A percentile compares a stretch with the other conserved stretches of the same genome.
These are phyloP conservation scores for Aquilaria yunnanensis DNA, from an alignment of 345 rosid species.

Conservation along the genomic window DNA sequence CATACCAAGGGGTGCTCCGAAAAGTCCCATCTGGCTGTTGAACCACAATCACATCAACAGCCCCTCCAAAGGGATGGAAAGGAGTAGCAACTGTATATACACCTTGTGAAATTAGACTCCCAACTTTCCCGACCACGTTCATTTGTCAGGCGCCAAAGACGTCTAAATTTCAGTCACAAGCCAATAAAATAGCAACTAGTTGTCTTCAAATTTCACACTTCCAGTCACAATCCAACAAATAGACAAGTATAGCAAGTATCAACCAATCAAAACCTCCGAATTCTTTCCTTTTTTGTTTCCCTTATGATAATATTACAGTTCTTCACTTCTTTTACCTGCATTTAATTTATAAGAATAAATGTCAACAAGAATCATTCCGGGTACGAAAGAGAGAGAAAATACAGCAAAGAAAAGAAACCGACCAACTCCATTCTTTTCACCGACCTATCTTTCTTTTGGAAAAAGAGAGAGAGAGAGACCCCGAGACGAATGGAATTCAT, in stretches of 20 bases:
- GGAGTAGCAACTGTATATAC: constrained; percentile 85
- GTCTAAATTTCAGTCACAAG: background rate
- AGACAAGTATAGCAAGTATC: background rate
- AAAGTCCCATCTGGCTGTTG: constrained; percentile 76
- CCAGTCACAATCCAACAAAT: constrained; percentile 4
- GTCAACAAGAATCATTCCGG: background rate
- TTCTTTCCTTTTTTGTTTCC: background rate
- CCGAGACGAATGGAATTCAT: background rate
- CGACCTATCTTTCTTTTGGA: background rate
- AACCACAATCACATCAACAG: constrained; percentile 80
- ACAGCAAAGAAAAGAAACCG: constrained; percentile 1
- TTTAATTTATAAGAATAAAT: constrained; percentile 6
- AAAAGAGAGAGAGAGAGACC: background rate
- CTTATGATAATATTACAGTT: background rate
- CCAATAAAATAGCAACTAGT: constrained; percentile 5
- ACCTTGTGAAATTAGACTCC: constrained; percentile 73
- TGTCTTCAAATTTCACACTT: constrained; percentile 1
- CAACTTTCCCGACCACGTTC: constrained; percentile 77
- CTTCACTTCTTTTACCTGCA: constrained; percentile 7
- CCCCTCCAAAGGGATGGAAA: constrained; percentile 89
- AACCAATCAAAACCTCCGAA: background rate
- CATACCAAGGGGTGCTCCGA: constrained; percentile 81
- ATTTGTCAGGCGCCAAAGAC: constrained; percentile 27
- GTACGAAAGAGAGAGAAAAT: background rate
- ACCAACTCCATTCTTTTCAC: no score